Base-by-base conservation (phyloP, 306 rosid species). In the Castanea mollissima region DNA sequence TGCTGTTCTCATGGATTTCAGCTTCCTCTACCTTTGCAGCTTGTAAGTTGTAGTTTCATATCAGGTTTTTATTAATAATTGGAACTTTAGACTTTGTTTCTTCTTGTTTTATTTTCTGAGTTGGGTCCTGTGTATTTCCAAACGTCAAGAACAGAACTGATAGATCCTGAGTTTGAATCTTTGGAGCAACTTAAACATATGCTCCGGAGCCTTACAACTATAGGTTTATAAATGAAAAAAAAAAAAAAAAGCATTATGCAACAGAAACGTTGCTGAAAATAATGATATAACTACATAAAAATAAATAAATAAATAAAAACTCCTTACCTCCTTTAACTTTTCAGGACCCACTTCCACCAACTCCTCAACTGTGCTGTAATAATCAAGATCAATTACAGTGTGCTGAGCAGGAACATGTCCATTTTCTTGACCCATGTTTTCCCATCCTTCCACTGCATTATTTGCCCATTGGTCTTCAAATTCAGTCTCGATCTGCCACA, bases 351-450 rank as follows among this genome's bases (percentile, higher is more conserved):
- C 86, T 91, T 92, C 97, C 60, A 86, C 71, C 80, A 95, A 77
- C 87, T 92, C 99, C 60, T 95, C 99, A 78, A 95, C 86, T 31
- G 96, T 84, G 88, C 91, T 88, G 80, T 88, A 92, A 88, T 89
- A 95, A 83, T 95, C 94, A 83, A 95, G 99, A 89, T 92, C 98
- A 74, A 94, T 87, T 58, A 87, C 78, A 75, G 87, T 65, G 72
- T 81, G 90, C 81, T 79, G 83, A 69, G 85, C 82, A 77, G 86
- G 77, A 73, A 74, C 83, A 65, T 85, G 86, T 55, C 91, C 99
- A 89, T 88, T 84, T 54, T 88, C 97, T 83, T 89, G 91, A 83
- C 52, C 71, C 56, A 60, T 90, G 77, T 80, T 85, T 76, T 89
- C 97, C 99, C 99, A 95, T 73, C 94, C 98, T 15, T 74, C 85